phyloP scores from a whole-genome alignment of 208 protist species.

The Wallacemonas sp. region DNA sequence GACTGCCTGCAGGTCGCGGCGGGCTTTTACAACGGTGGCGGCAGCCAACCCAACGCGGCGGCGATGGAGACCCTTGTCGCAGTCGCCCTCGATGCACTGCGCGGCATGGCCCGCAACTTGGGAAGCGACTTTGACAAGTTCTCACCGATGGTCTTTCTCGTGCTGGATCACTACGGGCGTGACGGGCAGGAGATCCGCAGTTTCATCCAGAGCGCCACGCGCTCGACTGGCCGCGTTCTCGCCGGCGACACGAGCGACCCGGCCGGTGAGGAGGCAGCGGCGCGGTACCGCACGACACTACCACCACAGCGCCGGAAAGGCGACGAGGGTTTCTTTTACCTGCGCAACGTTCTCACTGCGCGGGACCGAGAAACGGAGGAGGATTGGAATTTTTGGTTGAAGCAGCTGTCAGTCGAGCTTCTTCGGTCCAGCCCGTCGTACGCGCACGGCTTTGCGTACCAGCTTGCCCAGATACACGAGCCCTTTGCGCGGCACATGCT shows the following conservation, averaged over 20 bases:
- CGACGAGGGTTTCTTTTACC: slow-evolving; percentile 53
- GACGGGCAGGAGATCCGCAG: slow-evolving; percentile 44
- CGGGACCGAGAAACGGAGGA: slow-evolving; percentile 68
- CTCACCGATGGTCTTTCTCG: slow-evolving; percentile 61
- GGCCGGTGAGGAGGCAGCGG: slow-evolving; percentile 25
- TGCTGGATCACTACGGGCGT: slow-evolving; percentile 60
- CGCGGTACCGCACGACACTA: slow-evolving; percentile 29
- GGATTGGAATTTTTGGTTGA: slow-evolving; percentile 83
- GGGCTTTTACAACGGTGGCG: background rate
- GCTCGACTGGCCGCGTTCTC: slow-evolving; percentile 38
- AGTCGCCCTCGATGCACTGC: slow-evolving; percentile 56
- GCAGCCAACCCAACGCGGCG: slow-evolving; percentile 10
- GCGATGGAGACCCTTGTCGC: slow-evolving; percentile 50
- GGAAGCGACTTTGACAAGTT: slow-evolving; percentile 85
- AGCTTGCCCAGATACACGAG: slow-evolving; percentile 79
- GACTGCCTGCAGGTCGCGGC: slow-evolving; percentile 19
- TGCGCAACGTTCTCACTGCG: slow-evolving; percentile 53
- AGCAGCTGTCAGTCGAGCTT: slow-evolving; percentile 79
- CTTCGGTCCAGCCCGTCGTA: slow-evolving; percentile 77
- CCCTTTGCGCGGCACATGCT: slow-evolving; percentile 89
- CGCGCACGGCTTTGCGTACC: slow-evolving; percentile 69
- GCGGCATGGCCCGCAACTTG: slow-evolving; percentile 68
- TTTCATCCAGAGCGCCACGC: slow-evolving; percentile 32
- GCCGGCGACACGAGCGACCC: slow-evolving; percentile 16
- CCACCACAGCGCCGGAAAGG: slow-evolving; percentile 30